Evolutionary conservation across 1,139 yeast species (phyloP), one percentile per base, ranked within the genome.

Genomic region (Lizanozyma gosingica): DNA sequence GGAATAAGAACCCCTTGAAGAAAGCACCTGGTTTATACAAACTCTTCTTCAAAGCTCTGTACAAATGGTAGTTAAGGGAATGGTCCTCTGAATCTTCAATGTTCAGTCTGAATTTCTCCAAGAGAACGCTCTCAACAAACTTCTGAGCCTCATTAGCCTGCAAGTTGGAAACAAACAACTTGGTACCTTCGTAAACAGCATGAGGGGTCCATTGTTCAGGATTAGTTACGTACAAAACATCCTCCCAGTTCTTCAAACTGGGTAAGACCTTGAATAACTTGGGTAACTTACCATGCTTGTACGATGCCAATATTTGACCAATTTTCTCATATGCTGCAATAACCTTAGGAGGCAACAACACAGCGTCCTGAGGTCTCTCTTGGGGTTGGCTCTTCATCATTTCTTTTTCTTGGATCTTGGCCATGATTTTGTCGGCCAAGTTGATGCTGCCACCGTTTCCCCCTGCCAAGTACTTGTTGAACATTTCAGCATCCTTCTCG

Each of bases 121-220:
- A 73, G 36, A 94, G 67, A 1, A 92, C 88, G 44, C 66, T 63
- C 45, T 76, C 81, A 41, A 92, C 78, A 56, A 87, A 92, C 52
- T 77, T 80, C 59, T 88, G 95, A 3, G 97, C 92, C 60, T 92
- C 95, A 48, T 78, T 76, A 11, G 97, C 85, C 43, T 80, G 80
- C 57, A 92, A 73, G 53, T 87, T 88, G 14, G 97, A 88, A 2
- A 92, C 95, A 61, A 94, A 90, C 39, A 92, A 66, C 59, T 88
- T 86, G 9, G 98, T 87, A 3, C 97, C 98, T 60, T 94, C 97
- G 56, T 83, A 92, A 2, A 84, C 81, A 2, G 94, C 96, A 56
- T 90, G 94, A n/a, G 97, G 92, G 4, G 97, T 85, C 99, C 99
- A 92, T 27, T 71, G 67, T 45, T 80, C 87, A 9, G 98, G 98